Conservation (phyloP, 345 rosid species). For the Salix suchowensis region DNA sequence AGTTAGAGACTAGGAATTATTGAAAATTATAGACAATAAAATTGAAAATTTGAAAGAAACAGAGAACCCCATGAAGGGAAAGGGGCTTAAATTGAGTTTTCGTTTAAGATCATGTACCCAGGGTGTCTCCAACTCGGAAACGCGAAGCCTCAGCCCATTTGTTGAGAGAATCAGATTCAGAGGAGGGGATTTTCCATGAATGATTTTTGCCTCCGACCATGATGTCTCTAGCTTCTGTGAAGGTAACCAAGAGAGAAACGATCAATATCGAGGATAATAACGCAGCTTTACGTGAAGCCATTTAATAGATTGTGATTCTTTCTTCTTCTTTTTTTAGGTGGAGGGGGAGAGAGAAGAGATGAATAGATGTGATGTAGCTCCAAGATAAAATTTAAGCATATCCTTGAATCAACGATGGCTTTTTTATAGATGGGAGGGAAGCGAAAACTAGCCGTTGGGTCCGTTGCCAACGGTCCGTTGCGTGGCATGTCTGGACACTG, state of each 20-base stretch:
- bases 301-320: not conserved
- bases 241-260: slow-evolving; percentile 17
- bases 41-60: not conserved
- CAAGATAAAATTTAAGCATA: too few relatives aligned
- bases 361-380: too few relatives aligned
- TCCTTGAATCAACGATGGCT: too few relatives aligned
- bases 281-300: slow-evolving; percentile 1
- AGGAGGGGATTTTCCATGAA: slow-evolving; percentile 53
- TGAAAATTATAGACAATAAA: too few relatives aligned
- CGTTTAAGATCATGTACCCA: slow-evolving; percentile 30
- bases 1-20: not conserved
- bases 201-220: slow-evolving; percentile 48
- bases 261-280: not conserved
- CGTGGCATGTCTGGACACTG: too few relatives aligned
- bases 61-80: not conserved
- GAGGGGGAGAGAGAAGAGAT: too few relatives aligned
- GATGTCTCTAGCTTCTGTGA: slow-evolving; percentile 40
- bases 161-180: slow-evolving; percentile 62
- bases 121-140: slow-evolving; percentile 57
- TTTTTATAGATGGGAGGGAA: too few relatives aligned
- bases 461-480: too few relatives aligned
- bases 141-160: slow-evolving; percentile 66
- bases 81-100: too few relatives aligned
- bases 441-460: too few relatives aligned
- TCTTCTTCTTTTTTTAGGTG: too few relatives aligned